A percentile compares a stretch with the other conserved stretches of the same genome.
phyloP scores from a whole-genome alignment of 1,284 basidiomycete species.

The Microbotryum violaceum region DNA sequence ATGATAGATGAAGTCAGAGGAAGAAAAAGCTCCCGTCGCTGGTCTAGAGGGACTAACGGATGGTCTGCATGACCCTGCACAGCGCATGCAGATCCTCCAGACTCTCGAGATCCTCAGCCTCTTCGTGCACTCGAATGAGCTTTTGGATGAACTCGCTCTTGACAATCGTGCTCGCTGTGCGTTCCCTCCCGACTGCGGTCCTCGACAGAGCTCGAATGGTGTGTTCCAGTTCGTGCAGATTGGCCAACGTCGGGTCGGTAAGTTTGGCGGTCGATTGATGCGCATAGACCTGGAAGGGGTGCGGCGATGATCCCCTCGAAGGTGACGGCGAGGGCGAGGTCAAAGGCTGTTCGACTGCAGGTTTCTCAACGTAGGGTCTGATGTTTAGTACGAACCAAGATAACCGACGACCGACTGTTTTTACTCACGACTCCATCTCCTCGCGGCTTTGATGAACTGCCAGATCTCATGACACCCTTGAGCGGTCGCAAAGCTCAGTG shows the following conservation, averaged over 20 bases:
- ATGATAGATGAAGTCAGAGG: neutral
- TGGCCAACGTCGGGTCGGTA: slow-evolving; percentile 40
- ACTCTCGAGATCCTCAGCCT: slow-evolving; percentile 87
- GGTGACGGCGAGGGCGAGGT: slow-evolving; percentile 22
- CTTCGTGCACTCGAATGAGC: slow-evolving; percentile 71
- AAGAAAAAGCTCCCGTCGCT: neutral
- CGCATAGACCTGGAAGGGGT: slow-evolving; percentile 10
- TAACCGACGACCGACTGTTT: neutral
- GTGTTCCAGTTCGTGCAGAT: slow-evolving; percentile 39
- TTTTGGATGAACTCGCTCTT: slow-evolving; percentile 76
- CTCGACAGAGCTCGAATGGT: slow-evolving; percentile 44
- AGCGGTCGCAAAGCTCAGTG: slow-evolving; percentile 92
- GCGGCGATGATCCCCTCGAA: slow-evolving; percentile 15
- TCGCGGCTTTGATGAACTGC: slow-evolving; percentile 68
- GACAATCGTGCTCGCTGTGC: slow-evolving; percentile 17
- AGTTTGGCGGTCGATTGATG: slow-evolving; percentile 34
- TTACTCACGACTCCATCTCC: slow-evolving; percentile 17
- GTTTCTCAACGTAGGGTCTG: neutral
- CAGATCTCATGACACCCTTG: slow-evolving; percentile 95
- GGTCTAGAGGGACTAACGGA: slow-evolving; percentile 55
- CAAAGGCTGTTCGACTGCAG: slow-evolving; percentile 36
- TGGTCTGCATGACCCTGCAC: slow-evolving; percentile 88
- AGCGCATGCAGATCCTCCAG: slow-evolving; percentile 80
- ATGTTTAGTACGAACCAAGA: neutral
- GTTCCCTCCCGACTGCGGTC: slow-evolving; percentile 59